A percentile compares a stretch with the other conserved stretches of the same genome.
These are phyloP conservation scores for Mucor circinelloides DNA, from an alignment of 371 early-diverging fungal species.

Conservation along the genomic window DNA sequence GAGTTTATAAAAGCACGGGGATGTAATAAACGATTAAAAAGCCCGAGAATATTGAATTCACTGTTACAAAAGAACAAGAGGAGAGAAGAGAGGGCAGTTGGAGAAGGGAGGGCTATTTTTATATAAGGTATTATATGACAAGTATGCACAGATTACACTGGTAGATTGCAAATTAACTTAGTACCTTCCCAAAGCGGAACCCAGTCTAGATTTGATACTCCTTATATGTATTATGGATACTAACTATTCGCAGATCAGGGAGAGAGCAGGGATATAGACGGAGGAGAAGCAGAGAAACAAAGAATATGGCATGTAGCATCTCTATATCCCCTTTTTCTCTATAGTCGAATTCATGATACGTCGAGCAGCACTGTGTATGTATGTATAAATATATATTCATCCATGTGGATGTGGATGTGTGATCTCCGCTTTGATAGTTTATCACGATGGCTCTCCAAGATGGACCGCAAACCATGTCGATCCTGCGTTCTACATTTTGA, in stretches of 20 bases:
- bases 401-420: background rate
- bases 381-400: background rate
- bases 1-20: conserved; percentile 3
- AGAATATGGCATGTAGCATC: background rate
- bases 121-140: background rate
- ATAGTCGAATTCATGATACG: background rate
- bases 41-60: conserved; percentile 1
- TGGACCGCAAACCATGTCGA: background rate
- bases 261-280: background rate
- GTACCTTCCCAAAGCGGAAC: conserved; percentile 1
- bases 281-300: background rate
- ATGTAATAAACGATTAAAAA: background rate
- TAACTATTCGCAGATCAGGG: background rate
- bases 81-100: background rate
- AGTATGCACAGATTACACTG: conserved; percentile 3
- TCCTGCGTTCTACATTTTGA: background rate
- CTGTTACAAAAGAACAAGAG: background rate
- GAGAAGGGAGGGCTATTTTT: background rate
- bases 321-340: background rate
- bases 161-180: conserved; percentile 3
- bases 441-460: background rate
- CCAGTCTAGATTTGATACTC: conserved; percentile 1
- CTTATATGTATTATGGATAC: background rate
- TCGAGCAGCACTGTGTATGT: background rate
- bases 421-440: background rate